Conservation (phyloP, 2,329 filamentous ascomycete species). For the Xylogone sp. region DNA sequence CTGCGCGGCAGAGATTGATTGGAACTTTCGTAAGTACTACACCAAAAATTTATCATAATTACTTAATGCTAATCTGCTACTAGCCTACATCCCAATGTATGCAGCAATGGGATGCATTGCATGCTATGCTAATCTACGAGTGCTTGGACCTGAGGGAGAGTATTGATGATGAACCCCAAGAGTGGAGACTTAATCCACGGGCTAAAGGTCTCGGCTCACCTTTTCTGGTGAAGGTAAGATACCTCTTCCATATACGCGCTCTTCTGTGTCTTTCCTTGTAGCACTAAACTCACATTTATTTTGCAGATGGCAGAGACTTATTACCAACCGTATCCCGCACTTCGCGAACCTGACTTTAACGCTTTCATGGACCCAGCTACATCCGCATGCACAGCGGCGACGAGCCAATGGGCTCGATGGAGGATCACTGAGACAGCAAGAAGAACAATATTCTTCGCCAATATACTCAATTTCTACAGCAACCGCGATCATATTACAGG, state of each 20-base stretch:
- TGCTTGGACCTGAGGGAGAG: constrained; percentile 13
- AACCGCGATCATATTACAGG: constrained; percentile 11
- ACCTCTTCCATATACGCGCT: not conserved
- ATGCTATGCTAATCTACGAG: constrained; percentile 23
- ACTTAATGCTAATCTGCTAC: not conserved
- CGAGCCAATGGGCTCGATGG: constrained; percentile 2
- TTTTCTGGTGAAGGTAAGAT: constrained; percentile 14
- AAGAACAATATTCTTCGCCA: constrained; percentile 19
- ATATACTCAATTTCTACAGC: constrained; percentile 18
- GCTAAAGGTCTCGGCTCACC: constrained; percentile 13
- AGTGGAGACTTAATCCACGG: constrained; percentile 14
- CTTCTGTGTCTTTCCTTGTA: not conserved
- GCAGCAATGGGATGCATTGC: constrained; percentile 16
- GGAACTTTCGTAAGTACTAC: constrained; percentile 5
- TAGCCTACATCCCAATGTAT: constrained; percentile 8
- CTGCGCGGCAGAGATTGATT: constrained; percentile 17
- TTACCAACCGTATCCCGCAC: not conserved
- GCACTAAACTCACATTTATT: constrained; percentile 2
- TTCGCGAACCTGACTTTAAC: constrained; percentile 1
- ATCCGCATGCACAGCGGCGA: not conserved
- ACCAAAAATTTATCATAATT: not conserved
- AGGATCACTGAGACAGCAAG: constrained; percentile 14
- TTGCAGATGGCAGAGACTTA: constrained; percentile 12
- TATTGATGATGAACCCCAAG: constrained; percentile 3
- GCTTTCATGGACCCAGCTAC: not conserved